Base-by-base conservation (phyloP, 495 filamentous ascomycete species). In the Pyronema domesticum region DNA sequence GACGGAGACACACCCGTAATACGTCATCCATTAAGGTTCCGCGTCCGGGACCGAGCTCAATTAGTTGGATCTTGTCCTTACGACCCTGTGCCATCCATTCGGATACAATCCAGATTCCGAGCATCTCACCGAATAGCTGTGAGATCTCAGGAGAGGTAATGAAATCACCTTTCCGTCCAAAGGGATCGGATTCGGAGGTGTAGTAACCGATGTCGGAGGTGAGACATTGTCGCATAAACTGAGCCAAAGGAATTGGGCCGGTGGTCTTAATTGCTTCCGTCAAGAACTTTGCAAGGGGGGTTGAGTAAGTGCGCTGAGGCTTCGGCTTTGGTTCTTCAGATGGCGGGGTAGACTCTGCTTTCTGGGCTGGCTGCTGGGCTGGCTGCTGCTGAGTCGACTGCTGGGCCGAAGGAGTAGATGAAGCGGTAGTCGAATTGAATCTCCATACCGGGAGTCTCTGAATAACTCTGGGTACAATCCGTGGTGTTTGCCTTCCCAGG, bases 1-100 rank as follows among this genome's bases (percentile, higher is more conserved):
- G 45, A 34, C 11, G 30, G 17, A 23, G 15, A 13, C 19, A 8
- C 6, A 36, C 47, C 47, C 47, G 18, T 50, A 96, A 68, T 72
- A 95, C 84, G 76, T 98, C 91, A 73, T 85, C 85, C 91, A 98
- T 96, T 62, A 98, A 71, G 9, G 91, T 98, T 42, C 91, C 91
- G 66, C 91, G 81, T 14, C 91, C 91, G 14, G 91, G 91, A 0
- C 91, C 91, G 57, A 95, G 79, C 66, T 98, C 91, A 59, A 98
- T 83, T 54, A 98, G 68, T 60, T 95, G 81, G 14, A 95, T 79
- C 19, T 83, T 82, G 36, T 74, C 73, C 51, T 66, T 78, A 47
- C 71, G 78, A 7, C 87, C 89, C 65, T 96, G 91, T 23, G 82
- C 78, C 69, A 96, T 83, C 89, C 91, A 96, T 73, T 98, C 91